These are phyloP conservation scores for Pichia sp. DNA, from an alignment of 1,139 yeast genomes.

Conservation along the genomic window DNA sequence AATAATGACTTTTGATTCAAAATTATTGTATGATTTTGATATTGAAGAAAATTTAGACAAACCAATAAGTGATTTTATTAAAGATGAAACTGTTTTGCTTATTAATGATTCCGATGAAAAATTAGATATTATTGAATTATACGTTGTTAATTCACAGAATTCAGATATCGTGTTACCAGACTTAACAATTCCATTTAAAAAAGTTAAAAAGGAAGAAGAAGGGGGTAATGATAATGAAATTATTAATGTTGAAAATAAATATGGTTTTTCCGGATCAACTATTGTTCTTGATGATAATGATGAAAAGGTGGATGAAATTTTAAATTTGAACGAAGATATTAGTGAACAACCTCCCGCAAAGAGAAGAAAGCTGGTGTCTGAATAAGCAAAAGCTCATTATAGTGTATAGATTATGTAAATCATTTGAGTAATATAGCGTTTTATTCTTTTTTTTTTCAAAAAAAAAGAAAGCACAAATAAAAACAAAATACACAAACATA, in stretches of 20 bases:
- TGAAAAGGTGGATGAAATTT: background rate
- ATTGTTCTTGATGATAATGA: slow-evolving; percentile 1
- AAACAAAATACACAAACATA: too few relatives aligned
- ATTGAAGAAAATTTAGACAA: slow-evolving; percentile 69
- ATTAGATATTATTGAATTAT: slow-evolving; percentile 65
- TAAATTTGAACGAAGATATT: background rate
- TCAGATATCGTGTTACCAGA: slow-evolving; percentile 34
- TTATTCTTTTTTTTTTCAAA: too few relatives aligned
- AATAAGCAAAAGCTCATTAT: too few relatives aligned
- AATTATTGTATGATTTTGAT: slow-evolving; percentile 76
- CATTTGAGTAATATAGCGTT: too few relatives aligned
- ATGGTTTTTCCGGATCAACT: background rate
- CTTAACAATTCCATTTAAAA: slow-evolving; percentile 23
- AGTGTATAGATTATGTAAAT: background rate
- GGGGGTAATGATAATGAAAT: slow-evolving; percentile 5
- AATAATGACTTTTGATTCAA: slow-evolving; percentile 51
- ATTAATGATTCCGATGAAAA: slow-evolving; percentile 75
- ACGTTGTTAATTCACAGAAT: slow-evolving; percentile 32
- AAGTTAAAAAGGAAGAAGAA: background rate
- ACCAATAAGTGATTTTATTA: slow-evolving; percentile 46
- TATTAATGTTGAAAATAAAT: background rate
- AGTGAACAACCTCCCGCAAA: slow-evolving; percentile 5
- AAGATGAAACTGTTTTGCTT: slow-evolving; percentile 53
- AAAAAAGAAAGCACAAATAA: background rate
- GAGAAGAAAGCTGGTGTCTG: slow-evolving; percentile 5